Base-by-base conservation (phyloP, 2,329 filamentous ascomycete genomes). In the Dactylella cylindrospora region DNA sequence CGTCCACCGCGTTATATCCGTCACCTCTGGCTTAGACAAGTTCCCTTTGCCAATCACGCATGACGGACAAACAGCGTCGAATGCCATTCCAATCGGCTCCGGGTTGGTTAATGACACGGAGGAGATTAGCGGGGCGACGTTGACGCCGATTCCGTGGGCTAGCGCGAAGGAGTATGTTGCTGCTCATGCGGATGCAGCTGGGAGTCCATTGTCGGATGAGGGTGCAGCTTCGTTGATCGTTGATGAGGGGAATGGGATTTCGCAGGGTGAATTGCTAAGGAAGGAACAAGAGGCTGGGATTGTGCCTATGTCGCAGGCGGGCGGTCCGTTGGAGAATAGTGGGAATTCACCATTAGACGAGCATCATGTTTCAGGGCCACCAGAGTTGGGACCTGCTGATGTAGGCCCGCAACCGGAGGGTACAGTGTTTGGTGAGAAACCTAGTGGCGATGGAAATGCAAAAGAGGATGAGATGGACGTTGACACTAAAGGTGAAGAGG, bases 131-230 rank as follows among this genome's bases (percentile, higher is more conserved):
- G 93, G 93, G 5, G 93, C 93, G 0, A 77, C 96, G 13, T 77
- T 98, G 43, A 97, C 91, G 0, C 93, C 91, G 0, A 97, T 98
- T 54, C 88, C 90, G 0, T 98, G 93, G 93, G 59, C 60, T 69
- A 64, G 59, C 2, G 67, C 69, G 3, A 70, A 70, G 7, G 71
- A 71, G 8, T 66, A 60, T 23, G 66, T 65, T 5, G 67, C 67
- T 9, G 68, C 67, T 10, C 47, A 53, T 19, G 47, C 38, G 22
- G 57, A 44, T 43, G 51, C 46, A 5, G 51, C 36, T n/a, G 51
- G 59, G 2, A 49, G 39, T 13, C 41, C 44, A 2, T 13, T 43
- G 5, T 39, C 33, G 5, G 51, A 50, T 28, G 59, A 51, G 15
- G 59, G 35, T 5, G 46, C 40, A 3, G 52, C 45, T 12, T 45